Percentiles rank a stretch among this genome's conserved stretches.
phyloP scores from a whole-genome alignment of 177 flowering plant genomes.

The Tripterygium wilfordii region DNA sequence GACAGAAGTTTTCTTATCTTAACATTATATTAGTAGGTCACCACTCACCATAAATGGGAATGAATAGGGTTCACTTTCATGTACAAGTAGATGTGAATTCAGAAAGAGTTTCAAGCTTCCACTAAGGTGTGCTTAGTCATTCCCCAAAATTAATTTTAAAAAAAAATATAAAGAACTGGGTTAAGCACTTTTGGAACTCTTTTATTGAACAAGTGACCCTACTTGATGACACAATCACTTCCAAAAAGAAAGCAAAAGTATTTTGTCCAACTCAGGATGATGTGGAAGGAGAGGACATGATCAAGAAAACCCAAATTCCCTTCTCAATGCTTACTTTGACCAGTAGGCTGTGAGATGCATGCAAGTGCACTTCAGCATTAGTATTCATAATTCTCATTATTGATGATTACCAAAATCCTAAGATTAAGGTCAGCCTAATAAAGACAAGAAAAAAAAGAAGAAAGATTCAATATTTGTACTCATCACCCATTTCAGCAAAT shows the following conservation, averaged over 20 bases:
- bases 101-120: background rate
- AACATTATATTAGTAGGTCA: too few relatives aligned
- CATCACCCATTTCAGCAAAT: too few relatives aligned
- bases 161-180: conserved; percentile 3
- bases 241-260: background rate
- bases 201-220: background rate
- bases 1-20: too few relatives aligned
- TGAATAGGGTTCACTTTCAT: too few relatives aligned
- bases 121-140: conserved; percentile 12
- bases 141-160: conserved; percentile 1
- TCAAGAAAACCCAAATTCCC: conserved; percentile 1
- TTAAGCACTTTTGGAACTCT: conserved; percentile 16
- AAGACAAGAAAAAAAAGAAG: too few relatives aligned
- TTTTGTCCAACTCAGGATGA: conserved; percentile 1
- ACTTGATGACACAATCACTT: background rate
- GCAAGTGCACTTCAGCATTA: background rate
- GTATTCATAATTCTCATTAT: too few relatives aligned
- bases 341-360: background rate
- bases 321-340: background rate
- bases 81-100: conserved; percentile 14
- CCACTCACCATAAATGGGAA: too few relatives aligned
- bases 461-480: too few relatives aligned
- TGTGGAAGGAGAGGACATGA: background rate
- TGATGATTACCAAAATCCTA: too few relatives aligned
- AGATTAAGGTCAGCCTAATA: too few relatives aligned